Evolutionary conservation across 306 rosid genomes (phyloP).

Genomic region (Castanea sativa): DNA sequence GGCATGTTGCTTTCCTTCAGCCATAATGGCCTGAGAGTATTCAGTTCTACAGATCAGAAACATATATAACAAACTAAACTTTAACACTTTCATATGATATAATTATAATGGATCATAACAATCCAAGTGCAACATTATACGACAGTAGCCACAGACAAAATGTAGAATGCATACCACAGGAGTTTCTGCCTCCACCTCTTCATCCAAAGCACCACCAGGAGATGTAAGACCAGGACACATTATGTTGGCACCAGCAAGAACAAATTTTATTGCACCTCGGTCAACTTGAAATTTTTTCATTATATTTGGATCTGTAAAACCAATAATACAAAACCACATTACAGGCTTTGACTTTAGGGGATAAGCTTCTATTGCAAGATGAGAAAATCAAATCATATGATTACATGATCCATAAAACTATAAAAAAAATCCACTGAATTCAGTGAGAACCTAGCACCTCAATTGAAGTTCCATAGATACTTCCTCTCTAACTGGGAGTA

Average conservation of each 20-base stretch:
- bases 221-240: constrained; percentile 99
- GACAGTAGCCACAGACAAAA: neutral
- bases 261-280: constrained; percentile 90
- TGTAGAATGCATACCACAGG: constrained; percentile 71
- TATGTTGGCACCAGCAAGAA: constrained; percentile 96
- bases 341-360: neutral
- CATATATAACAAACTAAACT: constrained; percentile 3
- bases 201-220: constrained; percentile 89
- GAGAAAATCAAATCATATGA: neutral
- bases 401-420: neutral
- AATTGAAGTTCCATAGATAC: neutral
- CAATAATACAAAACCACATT: neutral
- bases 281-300: constrained; percentile 96
- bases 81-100: constrained; percentile 5
- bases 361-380: neutral
- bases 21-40: constrained; percentile 88
- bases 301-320: constrained; percentile 74
- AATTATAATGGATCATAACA: constrained; percentile 10
- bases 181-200: constrained; percentile 74
- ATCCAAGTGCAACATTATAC: neutral
- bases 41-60: constrained; percentile 29
- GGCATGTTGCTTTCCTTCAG: constrained; percentile 98
- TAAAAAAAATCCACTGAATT: neutral
- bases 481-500: neutral
- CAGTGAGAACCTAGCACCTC: neutral